Conservation (phyloP, 2,329 filamentous ascomycete species). For the Trematosphaeria pertusa region DNA sequence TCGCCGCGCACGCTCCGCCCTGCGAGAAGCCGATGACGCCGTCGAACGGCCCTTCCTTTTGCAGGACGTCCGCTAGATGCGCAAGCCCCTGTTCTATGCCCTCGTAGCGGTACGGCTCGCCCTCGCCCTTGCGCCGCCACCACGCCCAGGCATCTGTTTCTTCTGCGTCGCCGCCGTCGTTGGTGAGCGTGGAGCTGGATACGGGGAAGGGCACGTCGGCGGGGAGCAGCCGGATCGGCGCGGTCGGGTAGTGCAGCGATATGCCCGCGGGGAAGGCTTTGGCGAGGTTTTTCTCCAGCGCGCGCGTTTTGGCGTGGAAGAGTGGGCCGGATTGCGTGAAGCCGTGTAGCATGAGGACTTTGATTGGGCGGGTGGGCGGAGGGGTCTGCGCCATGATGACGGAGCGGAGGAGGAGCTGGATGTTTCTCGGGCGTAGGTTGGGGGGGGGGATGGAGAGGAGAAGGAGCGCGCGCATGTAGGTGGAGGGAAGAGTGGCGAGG, state of each 20-base stretch:
- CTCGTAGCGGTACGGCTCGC: conserved; percentile 64
- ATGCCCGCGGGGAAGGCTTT: conserved; percentile 71
- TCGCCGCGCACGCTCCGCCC: conserved; percentile 66
- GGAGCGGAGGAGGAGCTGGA: conserved; percentile 24
- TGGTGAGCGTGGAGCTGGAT: conserved; percentile 21
- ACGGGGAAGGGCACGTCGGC: conserved; percentile 62
- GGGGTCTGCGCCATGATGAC: conserved; percentile 41
- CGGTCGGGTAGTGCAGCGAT: conserved; percentile 57
- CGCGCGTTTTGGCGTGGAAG: conserved; percentile 88
- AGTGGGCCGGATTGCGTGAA: conserved; percentile 88
- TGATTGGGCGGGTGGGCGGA: conserved; percentile 46
- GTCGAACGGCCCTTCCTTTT: conserved; percentile 43
- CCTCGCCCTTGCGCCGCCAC: conserved; percentile 75
- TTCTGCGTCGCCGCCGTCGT: conserved; percentile 51
- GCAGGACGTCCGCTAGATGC: conserved; percentile 59
- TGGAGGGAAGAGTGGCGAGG: too few relatives aligned
- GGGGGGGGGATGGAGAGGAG: too few relatives aligned
- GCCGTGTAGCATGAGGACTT: conserved; percentile 65
- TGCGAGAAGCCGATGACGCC: conserved; percentile 47
- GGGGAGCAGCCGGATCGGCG: conserved; percentile 50
- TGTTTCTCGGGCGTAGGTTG: too few relatives aligned
- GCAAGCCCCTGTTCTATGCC: conserved; percentile 73
- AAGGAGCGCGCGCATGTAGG: too few relatives aligned
- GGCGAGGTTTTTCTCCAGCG: conserved; percentile 78
- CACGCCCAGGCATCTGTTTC: conserved; percentile 78